Base-by-base conservation (phyloP, 192 early-diverging fungal species). In the Thamnidium elegans region DNA sequence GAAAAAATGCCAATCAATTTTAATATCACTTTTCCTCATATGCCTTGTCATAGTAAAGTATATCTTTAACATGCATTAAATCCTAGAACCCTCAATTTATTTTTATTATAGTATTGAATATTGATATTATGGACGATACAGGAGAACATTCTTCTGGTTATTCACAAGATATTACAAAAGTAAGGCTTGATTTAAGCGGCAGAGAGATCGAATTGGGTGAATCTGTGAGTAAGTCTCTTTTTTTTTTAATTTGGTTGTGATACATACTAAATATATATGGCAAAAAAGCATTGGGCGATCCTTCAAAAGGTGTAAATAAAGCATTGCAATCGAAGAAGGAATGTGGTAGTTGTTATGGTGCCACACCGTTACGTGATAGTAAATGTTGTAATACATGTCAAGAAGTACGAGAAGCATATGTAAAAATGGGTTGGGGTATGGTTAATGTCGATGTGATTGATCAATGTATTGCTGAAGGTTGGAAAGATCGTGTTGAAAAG, bases 381-480 rank as follows among this genome's bases (percentile, higher is more conserved):
- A 90, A 89, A 20, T 99, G 97, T 80, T 98, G 97, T 72, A 94
- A 96, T 70, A 94, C 92, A 1, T 99, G 97, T 72, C 89, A 92
- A 15, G 92, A 93, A 15, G 94, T 99, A 26, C 78, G 88, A 43
- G 81, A 90, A 69, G 92, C 94, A 1, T 97, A 99, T 72, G 76
- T 71, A 9, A 82, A 84, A 31, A 78, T 76, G 44, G 92, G 91
- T 52, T 99, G 97, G 97, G 85, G 88, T 1, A 92, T 95, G 55
- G 78, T 75, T 4, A 77, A 85, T 45, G 81, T 90, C 1, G 90
- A 92, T 36, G 52, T 70, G 0, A 88, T 95, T 61, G 94, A 94
- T 67, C 96, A 99, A 89, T 99, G 95, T 65, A 75, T 92, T 44
- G 78, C 83, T 39, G 95, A 98, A 77, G 89, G 89, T 43, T 97